These are phyloP conservation scores for Tuber melanosporum DNA, from an alignment of 495 filamentous ascomycete species.

Conservation along the genomic window DNA sequence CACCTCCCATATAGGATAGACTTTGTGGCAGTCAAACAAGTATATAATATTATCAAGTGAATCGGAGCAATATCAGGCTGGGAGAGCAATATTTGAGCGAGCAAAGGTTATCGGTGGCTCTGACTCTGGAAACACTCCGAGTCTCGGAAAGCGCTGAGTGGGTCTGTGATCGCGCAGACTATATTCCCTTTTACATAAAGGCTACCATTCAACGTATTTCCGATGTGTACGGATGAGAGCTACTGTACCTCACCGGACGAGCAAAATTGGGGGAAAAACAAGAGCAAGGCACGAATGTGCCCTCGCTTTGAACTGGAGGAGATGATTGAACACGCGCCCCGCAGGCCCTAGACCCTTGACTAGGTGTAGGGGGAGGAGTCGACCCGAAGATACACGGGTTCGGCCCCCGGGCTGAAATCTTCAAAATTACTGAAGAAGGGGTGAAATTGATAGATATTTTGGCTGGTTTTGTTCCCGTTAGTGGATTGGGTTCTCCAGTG, in stretches of 20 bases:
- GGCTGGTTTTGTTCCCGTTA: neutral
- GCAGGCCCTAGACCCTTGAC: too few relatives aligned
- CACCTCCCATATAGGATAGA: neutral
- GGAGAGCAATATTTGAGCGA: neutral
- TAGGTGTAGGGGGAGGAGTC: too few relatives aligned
- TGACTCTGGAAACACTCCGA: neutral
- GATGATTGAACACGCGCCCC: too few relatives aligned
- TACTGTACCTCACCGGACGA: too few relatives aligned
- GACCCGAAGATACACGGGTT: neutral
- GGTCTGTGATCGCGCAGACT: neutral
- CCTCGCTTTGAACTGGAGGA: too few relatives aligned
- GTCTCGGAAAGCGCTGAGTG: neutral
- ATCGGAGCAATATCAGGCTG: neutral
- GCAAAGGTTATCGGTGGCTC: neutral
- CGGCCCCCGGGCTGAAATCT: neutral
- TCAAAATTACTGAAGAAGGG: neutral
- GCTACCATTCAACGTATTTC: neutral
- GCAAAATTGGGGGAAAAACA: neutral
- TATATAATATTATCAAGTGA: neutral
- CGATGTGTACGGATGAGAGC: too few relatives aligned
- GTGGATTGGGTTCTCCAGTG: neutral
- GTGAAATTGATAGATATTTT: neutral
- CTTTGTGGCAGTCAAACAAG: neutral
- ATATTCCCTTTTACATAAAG: neutral
- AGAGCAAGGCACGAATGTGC: too few relatives aligned